Percentiles rank a stretch among this genome's conserved stretches.
Conservation (phyloP, 371 early-diverging fungal genomes). For the Mucor circinelloides region DNA sequence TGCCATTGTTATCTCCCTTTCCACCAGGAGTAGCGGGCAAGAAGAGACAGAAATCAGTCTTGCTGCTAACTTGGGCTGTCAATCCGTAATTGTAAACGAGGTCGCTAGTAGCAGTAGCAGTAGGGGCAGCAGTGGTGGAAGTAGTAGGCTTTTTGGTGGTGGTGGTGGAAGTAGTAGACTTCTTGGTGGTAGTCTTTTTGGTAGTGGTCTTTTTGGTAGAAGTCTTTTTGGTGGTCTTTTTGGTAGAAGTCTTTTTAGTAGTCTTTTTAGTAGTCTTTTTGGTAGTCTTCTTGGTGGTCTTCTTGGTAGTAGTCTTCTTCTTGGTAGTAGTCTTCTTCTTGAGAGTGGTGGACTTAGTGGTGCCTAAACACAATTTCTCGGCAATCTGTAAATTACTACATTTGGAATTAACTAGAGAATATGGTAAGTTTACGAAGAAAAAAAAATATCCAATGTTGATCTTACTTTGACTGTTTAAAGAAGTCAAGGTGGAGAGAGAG, state of each 20-base stretch:
- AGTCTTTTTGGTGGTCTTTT: conserved; percentile 3
- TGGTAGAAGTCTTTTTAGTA: conserved; percentile 5
- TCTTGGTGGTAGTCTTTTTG: conserved; percentile 17
- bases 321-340: conserved; percentile 6
- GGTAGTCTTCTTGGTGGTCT: not conserved
- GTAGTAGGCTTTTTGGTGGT: conserved; percentile 5
- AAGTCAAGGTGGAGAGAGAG: not conserved
- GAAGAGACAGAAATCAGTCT: conserved; percentile 32
- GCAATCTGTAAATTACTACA: conserved; percentile 32
- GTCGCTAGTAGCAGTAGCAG: conserved; percentile 5
- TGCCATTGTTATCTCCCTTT: conserved; percentile 24
- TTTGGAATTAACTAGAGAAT: conserved; percentile 16
- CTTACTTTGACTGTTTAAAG: conserved; percentile 1
- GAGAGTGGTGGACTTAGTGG: not conserved
- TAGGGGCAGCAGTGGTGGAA: conserved; percentile 2
- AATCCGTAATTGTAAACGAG: conserved; percentile 14
- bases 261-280: conserved; percentile 1
- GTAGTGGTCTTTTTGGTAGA: conserved; percentile 9
- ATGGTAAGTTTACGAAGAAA: not conserved
- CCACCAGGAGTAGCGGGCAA: conserved; percentile 32
- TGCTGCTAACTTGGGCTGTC: conserved; percentile 23
- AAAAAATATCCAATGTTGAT: not conserved
- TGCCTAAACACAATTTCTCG: conserved; percentile 20
- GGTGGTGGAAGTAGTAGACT: conserved; percentile 19
- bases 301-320: conserved; percentile 8